Conservation (phyloP, 2,329 filamentous ascomycete species). For the Fusarium nelsonii region DNA sequence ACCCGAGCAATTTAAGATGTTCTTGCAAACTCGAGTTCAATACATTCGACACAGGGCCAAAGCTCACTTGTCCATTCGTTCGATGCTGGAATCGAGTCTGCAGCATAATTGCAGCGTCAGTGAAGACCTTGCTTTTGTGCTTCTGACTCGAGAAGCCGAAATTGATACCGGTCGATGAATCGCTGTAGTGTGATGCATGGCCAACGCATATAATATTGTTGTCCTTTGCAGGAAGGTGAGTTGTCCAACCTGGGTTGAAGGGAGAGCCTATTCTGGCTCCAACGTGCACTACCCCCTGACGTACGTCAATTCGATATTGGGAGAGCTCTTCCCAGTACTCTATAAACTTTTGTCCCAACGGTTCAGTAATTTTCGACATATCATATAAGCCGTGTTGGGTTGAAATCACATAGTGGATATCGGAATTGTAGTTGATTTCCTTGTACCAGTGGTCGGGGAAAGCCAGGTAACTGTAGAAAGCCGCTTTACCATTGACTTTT, state of each 20-base stretch:
- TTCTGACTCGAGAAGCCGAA: fast-evolving
- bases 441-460: background rate
- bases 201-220: background rate
- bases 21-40: no score
- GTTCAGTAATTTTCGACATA: background rate
- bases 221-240: background rate
- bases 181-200: fast-evolving
- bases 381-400: background rate
- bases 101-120: background rate
- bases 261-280: background rate
- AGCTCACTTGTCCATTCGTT: no score
- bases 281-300: background rate
- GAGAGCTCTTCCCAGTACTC: fast-evolving
- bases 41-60: no score
- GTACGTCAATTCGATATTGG: fast-evolving
- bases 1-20: no score
- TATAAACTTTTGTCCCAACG: fast-evolving
- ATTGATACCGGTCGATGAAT: background rate
- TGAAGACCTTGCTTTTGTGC: background rate
- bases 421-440: background rate
- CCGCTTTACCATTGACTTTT: background rate
- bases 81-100: no score
- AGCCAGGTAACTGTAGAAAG: background rate
- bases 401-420: background rate
- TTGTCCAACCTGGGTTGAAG: background rate